Percentiles rank a stretch among this genome's conserved stretches.
Evolutionary conservation across 305 asterid genomes (phyloP).

Genomic region (Fraxinus platypoda): DNA sequence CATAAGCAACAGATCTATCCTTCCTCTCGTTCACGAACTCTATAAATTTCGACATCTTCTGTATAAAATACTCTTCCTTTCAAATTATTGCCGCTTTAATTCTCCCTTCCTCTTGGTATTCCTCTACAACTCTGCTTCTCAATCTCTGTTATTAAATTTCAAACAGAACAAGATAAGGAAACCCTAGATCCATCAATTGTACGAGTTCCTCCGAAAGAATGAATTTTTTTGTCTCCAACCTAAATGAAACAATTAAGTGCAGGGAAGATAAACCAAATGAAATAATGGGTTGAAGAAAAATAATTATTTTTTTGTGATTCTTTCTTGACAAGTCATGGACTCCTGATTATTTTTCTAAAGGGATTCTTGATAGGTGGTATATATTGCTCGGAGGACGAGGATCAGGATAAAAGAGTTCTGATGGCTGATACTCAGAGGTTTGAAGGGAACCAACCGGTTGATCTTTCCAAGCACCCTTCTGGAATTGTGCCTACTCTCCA

Average conservation of each 20-base stretch:
- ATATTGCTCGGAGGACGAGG: background rate
- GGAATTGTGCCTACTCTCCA: slow-evolving; percentile 36
- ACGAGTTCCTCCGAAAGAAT: background rate
- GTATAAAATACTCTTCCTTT: background rate
- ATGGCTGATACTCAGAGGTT: slow-evolving; percentile 26
- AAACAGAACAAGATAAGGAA: background rate
- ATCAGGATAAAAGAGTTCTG: background rate
- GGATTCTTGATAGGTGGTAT: background rate
- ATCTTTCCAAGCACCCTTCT: slow-evolving; percentile 35
- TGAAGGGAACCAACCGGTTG: slow-evolving; percentile 37
- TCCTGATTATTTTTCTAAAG: background rate
- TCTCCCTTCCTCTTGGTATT: background rate
- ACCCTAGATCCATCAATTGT: background rate
- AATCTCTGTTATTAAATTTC: background rate
- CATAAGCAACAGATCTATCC: background rate
- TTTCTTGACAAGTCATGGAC: background rate
- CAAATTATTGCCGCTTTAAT: background rate
- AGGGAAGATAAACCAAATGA: background rate
- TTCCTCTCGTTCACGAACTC: background rate
- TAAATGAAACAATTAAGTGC: background rate
- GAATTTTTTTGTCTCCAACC: background rate
- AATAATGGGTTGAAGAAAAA: background rate
- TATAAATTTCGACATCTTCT: background rate
- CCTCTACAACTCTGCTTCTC: background rate
- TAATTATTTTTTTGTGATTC: background rate